Percentiles rank a stretch among this genome's conserved stretches.
Conservation (phyloP, 768 basidiomycete genomes). For the Amanita inopinata region DNA sequence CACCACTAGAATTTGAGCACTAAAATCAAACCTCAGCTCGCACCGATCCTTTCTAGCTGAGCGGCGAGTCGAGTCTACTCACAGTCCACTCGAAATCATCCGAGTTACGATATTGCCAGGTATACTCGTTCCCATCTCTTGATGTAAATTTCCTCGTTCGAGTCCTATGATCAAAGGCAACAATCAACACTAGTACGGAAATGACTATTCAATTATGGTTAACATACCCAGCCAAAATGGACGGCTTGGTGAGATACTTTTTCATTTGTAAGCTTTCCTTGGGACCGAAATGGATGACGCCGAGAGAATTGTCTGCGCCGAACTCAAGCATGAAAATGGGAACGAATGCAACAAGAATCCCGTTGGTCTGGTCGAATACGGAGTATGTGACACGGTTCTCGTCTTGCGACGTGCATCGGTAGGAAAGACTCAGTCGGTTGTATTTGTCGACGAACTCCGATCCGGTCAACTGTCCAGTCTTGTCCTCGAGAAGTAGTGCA, state of each 20-base stretch:
- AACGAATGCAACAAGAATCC: slow-evolving; percentile 16
- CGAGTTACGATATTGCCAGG: slow-evolving; percentile 42
- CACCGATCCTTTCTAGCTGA: not conserved
- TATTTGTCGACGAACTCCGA: slow-evolving; percentile 57
- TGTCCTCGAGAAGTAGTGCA: slow-evolving; percentile 59
- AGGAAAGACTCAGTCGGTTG: slow-evolving; percentile 42
- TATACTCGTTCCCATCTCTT: slow-evolving; percentile 51
- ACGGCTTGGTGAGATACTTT: slow-evolving; percentile 39
- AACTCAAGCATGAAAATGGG: slow-evolving; percentile 45
- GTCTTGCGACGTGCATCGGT: slow-evolving; percentile 38
- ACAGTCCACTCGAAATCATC: slow-evolving; percentile 59
- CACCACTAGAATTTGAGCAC: slow-evolving; percentile 45
- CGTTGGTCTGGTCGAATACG: slow-evolving; percentile 34
- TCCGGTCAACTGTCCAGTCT: slow-evolving; percentile 39
- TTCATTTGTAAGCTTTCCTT: slow-evolving; percentile 34
- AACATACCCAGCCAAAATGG: slow-evolving; percentile 31
- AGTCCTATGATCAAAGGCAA: slow-evolving; percentile 21
- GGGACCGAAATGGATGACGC: slow-evolving; percentile 37
- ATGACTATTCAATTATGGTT: slow-evolving; percentile 1
- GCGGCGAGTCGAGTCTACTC: slow-evolving; percentile 22
- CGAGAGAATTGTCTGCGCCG: slow-evolving; percentile 37
- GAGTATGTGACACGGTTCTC: slow-evolving; percentile 37
- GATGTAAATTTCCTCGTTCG: slow-evolving; percentile 43
- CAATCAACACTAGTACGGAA: not conserved
- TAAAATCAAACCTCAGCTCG: slow-evolving; percentile 15